Percentiles rank a stretch among this genome's conserved stretches.
phyloP scores from a whole-genome alignment of 1,284 basidiomycete genomes.

The Malassezia globosa region DNA sequence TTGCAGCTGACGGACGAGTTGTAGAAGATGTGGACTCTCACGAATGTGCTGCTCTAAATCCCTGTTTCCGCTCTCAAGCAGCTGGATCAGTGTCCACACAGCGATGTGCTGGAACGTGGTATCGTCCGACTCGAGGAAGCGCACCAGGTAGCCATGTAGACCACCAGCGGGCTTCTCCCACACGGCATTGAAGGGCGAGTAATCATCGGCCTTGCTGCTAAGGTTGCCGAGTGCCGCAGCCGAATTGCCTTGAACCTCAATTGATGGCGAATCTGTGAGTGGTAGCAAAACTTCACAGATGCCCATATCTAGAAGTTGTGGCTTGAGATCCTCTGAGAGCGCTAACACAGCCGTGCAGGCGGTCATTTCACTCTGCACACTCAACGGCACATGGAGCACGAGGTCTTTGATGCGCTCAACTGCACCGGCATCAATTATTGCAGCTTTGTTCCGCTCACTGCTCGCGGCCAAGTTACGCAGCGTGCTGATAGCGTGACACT shows the following conservation, averaged over 20 bases:
- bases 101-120: conserved; percentile 99
- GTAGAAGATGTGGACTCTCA: conserved; percentile 30
- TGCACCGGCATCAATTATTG: conserved; percentile 96
- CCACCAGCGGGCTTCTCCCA: conserved; percentile 97
- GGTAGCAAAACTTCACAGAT: conserved; percentile 96
- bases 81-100: conserved; percentile 83
- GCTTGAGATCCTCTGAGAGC: conserved; percentile 44
- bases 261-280: conserved; percentile 83
- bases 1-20: conserved; percentile 35
- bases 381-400: conserved; percentile 84
- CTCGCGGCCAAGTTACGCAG: conserved; percentile 91
- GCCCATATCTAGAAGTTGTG: conserved; percentile 77
- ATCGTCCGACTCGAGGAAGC: conserved; percentile 85
- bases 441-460: conserved; percentile 95
- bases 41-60: conserved; percentile 46
- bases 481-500: conserved; percentile 99
- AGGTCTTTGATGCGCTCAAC: conserved; percentile 94
- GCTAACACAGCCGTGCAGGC: conserved; percentile 69
- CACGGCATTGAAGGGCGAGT: conserved; percentile 91
- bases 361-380: conserved; percentile 99
- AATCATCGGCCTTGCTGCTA: conserved; percentile 85
- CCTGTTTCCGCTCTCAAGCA: conserved; percentile 78
- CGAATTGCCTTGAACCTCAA: conserved; percentile 97
- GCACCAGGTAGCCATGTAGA: conserved; percentile 84
- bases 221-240: conserved; percentile 95